A percentile compares a stretch with the other conserved stretches of the same genome.
phyloP scores from a whole-genome alignment of 345 rosid species.

The Limnanthes douglasii region DNA sequence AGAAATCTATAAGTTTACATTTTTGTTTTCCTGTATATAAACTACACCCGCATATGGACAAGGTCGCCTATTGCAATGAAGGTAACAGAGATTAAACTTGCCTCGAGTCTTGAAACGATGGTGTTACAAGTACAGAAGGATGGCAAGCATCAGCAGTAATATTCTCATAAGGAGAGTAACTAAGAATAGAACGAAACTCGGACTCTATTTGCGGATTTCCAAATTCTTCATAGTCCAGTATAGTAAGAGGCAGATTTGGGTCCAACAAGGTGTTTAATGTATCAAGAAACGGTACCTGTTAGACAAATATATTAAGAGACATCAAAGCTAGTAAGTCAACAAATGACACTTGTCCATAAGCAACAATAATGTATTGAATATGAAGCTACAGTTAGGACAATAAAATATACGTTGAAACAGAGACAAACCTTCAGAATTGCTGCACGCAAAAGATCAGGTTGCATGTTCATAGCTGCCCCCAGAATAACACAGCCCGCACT shows the following conservation, averaged over 20 bases:
- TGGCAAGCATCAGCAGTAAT: constrained; percentile 37
- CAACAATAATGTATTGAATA: no score
- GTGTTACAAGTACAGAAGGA: constrained; percentile 56
- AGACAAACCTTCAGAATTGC: constrained; percentile 58
- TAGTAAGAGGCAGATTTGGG: constrained; percentile 65
- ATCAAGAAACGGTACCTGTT: constrained; percentile 84
- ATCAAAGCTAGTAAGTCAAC: no score
- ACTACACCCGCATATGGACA: not conserved
- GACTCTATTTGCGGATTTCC: constrained; percentile 55
- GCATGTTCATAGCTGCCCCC: constrained; percentile 62
- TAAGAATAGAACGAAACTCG: constrained; percentile 32
- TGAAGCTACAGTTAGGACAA: no score
- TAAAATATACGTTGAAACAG: no score
- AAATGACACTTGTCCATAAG: no score
- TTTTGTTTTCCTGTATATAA: not conserved
- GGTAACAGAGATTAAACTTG: constrained; percentile 20
- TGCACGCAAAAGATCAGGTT: constrained; percentile 46
- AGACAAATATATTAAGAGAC: no score
- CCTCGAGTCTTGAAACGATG: constrained; percentile 83
- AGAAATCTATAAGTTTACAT: not conserved
- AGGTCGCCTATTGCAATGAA: constrained; percentile 1
- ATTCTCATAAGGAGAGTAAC: constrained; percentile 84
- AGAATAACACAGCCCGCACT: constrained; percentile 79
- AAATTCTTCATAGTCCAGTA: constrained; percentile 80
- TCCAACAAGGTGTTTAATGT: constrained; percentile 59